Evolutionary conservation across 2,329 filamentous ascomycete species (phyloP), one percentile per base, ranked within the genome.

Genomic region (Cercospora brassicicola): DNA sequence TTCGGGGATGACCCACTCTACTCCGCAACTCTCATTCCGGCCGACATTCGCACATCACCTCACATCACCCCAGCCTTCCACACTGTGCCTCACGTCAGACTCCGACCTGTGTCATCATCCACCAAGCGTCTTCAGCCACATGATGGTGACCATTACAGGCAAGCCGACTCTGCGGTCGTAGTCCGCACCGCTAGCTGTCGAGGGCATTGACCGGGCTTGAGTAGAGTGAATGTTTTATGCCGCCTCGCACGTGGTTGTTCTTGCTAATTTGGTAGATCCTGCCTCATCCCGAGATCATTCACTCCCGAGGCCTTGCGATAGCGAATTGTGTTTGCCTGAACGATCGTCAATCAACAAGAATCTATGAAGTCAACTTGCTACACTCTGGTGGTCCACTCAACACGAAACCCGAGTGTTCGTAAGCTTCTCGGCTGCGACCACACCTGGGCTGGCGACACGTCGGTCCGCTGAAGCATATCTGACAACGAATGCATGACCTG

Each of bases 31-130:
- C 11, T 39, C 36, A 39, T 39, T 39, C 36, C 20, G 11, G 48
- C 48, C 48, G 48, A 53, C 48, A 13, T 30, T 79, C 77, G 74
- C 33, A 36, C 33, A 26, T 39, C 36, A 36, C 20, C 39, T 45
- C 36, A 42, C 42, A 36, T 61, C 39, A 7, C 36, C 8, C n/a
- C 36, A 26, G 20, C 20, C 26, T 13, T 23, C 9, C 48, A 26
- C 18, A 23, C 20, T 28, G 4, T 20, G 45, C 23, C 48, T 53
- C 13, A 53, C 48, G 48, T 53, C 48, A 53, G 48, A 53, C 10
- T 7, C 18, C 48, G 48, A 53, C 48, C 36, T 23, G 42, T 53
- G 48, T 15, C 48, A 53, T 5, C 48, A 48, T 20, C 9, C 42
- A 48, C 42, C 42, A 48, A 20, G 42, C 48, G 8, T 15, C 2